Base-by-base conservation (phyloP, 768 basidiomycete species). In the Neoboletus subvelutipes region DNA sequence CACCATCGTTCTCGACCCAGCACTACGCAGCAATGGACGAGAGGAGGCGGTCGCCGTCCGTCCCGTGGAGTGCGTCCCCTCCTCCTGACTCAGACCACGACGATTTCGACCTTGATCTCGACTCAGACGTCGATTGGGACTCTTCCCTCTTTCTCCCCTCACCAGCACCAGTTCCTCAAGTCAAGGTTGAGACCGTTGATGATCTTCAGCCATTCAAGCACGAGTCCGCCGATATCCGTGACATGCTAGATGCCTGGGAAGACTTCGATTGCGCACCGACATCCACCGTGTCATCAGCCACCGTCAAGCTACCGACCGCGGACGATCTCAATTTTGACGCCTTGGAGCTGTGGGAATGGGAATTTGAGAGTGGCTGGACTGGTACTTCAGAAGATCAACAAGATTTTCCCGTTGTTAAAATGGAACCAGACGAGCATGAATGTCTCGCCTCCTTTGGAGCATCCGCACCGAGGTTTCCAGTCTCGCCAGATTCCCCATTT, bases 241-340 rank as follows among this genome's bases (percentile, higher is more conserved):
- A 81, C 13, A 79, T 87, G 72, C 69, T 88, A 43, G 85, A 87
- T 54, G 82, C 82, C 18, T 90, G 87, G 87, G 88, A 89, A 50
- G 79, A 81, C 60, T 76, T 84, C 56, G 84, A 86, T 63, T 64
- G 71, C 22, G 59, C 64, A 13, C 66, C 60, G 12, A 63, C 62
- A 28, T 68, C 62, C 31, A 71, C 61, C 6, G 60, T 68, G 11
- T 64, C 65, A 18, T 64, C 66, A 64, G 69, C 53, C 66, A 72
- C 62, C 6, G 59, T 70, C 55, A 71, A 72, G 48, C 40, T 70
- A 45, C 68, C 68, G 26, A 41, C 47, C 12, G 62, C 77, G 37
- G 75, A 75, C 3, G 79, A 76, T 26, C 65, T 76, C 26, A 77
- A 76, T 53, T 76, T 80, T 22, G 75, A 78, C n/a, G 72, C 78